Evolutionary conservation across 495 filamentous ascomycete species (phyloP), one percentile per base, ranked within the genome.

Genomic region (Penicillium herquei): DNA sequence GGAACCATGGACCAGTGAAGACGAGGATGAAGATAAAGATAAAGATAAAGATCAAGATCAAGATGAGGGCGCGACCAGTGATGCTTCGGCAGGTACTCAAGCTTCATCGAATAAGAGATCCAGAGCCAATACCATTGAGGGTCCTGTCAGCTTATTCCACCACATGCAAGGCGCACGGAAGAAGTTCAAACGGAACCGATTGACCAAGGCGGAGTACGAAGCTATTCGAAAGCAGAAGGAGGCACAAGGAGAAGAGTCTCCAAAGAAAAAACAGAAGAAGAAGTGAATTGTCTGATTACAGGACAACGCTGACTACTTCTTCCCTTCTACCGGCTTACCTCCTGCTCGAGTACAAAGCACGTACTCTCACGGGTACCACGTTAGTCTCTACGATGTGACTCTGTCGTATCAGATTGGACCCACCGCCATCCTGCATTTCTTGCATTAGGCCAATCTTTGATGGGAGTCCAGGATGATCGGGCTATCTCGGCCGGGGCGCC

Each of bases 1-100:
- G 6, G 76, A 76, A 66, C 71, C 70, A 51, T 42, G 59, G n/a
- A 39, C 53, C 18, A 49, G 59, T 31, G 69, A 69, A 33, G 69
- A 73, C 13, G 54, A 58, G 47, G 52, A 39, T 39, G 47, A 26
- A 9, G 39, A 58, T 37, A 45, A 49, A 13, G 55, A 65, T 49
- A 41, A 37, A 31, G 17, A 39, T 39, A 49, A 26, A 9, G 39
- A 58, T 37, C 43, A 49, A 13, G 55, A 65, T 49, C 37, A 37
- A 31, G 17, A 42, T 30, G 17, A 40, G 13, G 47, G 13, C 13
- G 46, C 7, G 39, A 42, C 45, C 21, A 42, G 31, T 16, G 37
- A 39, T 26, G 32, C 21, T 26, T 26, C 21, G 4, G 21, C 21
- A 1, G 21, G 21, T 4, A 26, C 21, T 26, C 21, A 26, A 26